A percentile compares a stretch with the other conserved stretches of the same genome.
Conservation (phyloP, 345 rosid species). For the Euclidium syriacum region DNA sequence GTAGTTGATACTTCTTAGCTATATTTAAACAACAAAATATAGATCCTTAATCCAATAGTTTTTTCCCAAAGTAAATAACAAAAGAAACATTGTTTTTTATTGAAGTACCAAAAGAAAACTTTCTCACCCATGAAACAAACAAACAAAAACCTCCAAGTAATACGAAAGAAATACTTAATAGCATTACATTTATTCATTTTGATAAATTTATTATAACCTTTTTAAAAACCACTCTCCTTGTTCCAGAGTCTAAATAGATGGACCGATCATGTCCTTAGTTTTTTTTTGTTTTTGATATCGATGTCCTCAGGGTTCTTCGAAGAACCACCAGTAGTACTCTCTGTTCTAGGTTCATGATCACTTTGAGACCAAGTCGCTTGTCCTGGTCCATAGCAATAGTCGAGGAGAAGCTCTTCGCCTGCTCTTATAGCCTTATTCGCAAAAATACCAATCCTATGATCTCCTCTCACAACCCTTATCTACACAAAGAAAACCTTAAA, state of each 20-base stretch:
- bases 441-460: conserved; percentile 78
- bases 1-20: too few relatives aligned
- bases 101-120: not conserved
- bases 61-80: too few relatives aligned
- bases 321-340: conserved; percentile 66
- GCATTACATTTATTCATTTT: not conserved
- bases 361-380: conserved; percentile 72
- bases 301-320: conserved; percentile 19
- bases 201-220: not conserved
- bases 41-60: too few relatives aligned
- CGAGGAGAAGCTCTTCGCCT: conserved; percentile 78
- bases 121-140: not conserved
- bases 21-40: too few relatives aligned
- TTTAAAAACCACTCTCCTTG: not conserved
- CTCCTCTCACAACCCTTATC: conserved; percentile 92
- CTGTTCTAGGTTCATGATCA: conserved; percentile 20
- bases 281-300: too few relatives aligned
- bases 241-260: not conserved
- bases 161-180: not conserved
- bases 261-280: too few relatives aligned
- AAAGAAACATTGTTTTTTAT: too few relatives aligned
- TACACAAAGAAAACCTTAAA: conserved; percentile 24
- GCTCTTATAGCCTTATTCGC: conserved; percentile 73
- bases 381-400: conserved; percentile 74
- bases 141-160: not conserved